Evolutionary conservation across 139 green algal species (phyloP), one percentile per base, ranked within the genome.

Genomic region (Chlamydomonas sp.): DNA sequence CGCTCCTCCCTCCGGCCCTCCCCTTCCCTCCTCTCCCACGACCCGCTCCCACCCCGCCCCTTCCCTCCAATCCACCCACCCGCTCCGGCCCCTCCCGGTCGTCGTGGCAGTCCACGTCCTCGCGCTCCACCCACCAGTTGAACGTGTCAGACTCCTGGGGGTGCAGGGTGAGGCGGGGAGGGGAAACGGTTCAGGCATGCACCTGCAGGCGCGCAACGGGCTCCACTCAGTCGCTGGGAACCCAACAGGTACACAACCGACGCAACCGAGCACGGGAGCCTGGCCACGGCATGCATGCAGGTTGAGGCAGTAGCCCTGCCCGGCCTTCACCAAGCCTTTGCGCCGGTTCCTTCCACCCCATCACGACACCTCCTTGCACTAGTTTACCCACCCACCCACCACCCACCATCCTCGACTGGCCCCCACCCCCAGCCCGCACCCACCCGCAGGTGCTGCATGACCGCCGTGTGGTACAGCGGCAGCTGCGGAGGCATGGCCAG

Each of bases 371-470:
- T n/a, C n/a, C n/a, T n/a, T n/a, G n/a, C n/a, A n/a, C n/a, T n/a
- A n/a, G n/a, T n/a, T n/a, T n/a, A n/a, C n/a, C n/a, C n/a, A n/a
- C n/a, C n/a, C n/a, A n/a, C n/a, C n/a, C n/a, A n/a, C n/a, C 69
- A 31, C 2, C 69, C 69, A 75, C 17, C 31, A 49, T 49, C 1
- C 69, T 4, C 69, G 2, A 5, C 18, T 0, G 71, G 0, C 2
- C 71, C 71, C 20, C 4, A 60, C 74, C 57, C 4, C 2, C 57
- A 49, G 10, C 14, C 6, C 20, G 0, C n/a, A 63, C 82, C 16
- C 82, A 86, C 82, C 82, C 82, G 31, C 60, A 72, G 14, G 82
- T 86, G 82, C 82, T 86, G 82, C 74, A 86, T 64, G 1, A 86
- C 61, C 0, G 82, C 82, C 0, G 60, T 86, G 61, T 86, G 71